Evolutionary conservation across 148 eudicot species (phyloP).

Genomic region (Chenopodium formosanum): DNA sequence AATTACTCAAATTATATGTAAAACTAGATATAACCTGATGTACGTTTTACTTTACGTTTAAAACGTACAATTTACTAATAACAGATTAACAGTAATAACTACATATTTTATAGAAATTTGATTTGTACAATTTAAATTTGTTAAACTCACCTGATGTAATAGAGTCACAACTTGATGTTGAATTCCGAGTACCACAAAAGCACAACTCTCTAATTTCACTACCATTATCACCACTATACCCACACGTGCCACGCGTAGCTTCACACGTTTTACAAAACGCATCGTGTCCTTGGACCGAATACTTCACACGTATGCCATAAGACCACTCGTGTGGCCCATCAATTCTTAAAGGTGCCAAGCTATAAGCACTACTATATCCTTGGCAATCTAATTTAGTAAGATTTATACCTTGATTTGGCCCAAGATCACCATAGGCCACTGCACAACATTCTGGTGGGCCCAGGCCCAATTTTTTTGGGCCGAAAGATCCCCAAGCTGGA

Average conservation of each 20-base stretch:
- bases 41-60: too few relatives aligned
- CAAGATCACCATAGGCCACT: conserved; percentile 56
- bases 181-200: conserved; percentile 80
- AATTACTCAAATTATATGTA: not conserved
- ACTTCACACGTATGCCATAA: conserved; percentile 88
- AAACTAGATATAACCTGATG: too few relatives aligned
- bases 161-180: conserved; percentile 81
- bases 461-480: conserved; percentile 46
- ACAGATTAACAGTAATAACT: too few relatives aligned
- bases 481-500: conserved; percentile 65
- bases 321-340: conserved; percentile 78
- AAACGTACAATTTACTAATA: too few relatives aligned
- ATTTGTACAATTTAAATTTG: not conserved
- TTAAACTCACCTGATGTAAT: conserved; percentile 32
- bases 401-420: conserved; percentile 41
- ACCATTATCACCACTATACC: conserved; percentile 46
- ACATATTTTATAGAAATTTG: not conserved
- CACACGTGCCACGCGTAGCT: conserved; percentile 89
- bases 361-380: conserved; percentile 80
- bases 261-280: conserved; percentile 72
- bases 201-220: conserved; percentile 49
- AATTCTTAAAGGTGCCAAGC: conserved; percentile 53
- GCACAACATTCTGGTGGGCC: conserved; percentile 87
- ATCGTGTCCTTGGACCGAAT: conserved; percentile 59
- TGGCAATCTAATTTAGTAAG: conserved; percentile 61